Evolutionary conservation across 2,329 filamentous ascomycete genomes (phyloP).

Genomic region (Colletotrichum scovillei): DNA sequence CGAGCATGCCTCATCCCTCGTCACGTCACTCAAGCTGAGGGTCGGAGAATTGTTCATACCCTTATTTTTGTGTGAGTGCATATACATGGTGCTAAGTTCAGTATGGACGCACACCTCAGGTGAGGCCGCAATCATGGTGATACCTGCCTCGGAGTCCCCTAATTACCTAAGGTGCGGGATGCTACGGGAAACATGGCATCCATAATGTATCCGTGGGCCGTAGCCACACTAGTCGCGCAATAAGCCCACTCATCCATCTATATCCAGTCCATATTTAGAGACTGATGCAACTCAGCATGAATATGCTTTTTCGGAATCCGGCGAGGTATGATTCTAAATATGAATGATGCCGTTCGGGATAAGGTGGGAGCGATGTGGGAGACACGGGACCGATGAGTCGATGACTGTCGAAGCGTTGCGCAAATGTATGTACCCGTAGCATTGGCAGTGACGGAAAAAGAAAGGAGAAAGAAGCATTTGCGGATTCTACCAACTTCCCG

Average conservation of each 20-base stretch:
- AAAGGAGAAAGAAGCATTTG: slow-evolving; percentile 1
- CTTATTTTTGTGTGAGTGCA: not conserved
- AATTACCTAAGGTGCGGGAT: not conserved
- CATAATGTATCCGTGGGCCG: too few species aligned
- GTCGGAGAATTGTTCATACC: not conserved
- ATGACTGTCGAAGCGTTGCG: not conserved
- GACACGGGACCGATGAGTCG: not conserved
- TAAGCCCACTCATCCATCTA: not conserved
- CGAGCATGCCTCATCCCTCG: slow-evolving; percentile 17
- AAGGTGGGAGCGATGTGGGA: not conserved
- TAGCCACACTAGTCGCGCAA: not conserved
- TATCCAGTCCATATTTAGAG: slow-evolving; percentile 24
- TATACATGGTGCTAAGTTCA: too few species aligned
- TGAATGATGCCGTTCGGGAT: slow-evolving; percentile 1
- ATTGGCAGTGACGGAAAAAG: not conserved
- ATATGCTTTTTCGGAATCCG: slow-evolving; percentile 23
- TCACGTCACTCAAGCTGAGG: slow-evolving; percentile 14
- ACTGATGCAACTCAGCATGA: slow-evolving; percentile 12
- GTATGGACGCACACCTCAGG: slow-evolving; percentile 4
- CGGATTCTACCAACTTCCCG: not conserved
- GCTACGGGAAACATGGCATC: not conserved
- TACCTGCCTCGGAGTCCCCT: not conserved
- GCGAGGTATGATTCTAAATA: slow-evolving; percentile 17
- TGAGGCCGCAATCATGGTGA: slow-evolving; percentile 5
- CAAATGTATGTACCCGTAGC: not conserved